phyloP scores from a whole-genome alignment of 129 eudicot species.

The Helianthus tuberosus region DNA sequence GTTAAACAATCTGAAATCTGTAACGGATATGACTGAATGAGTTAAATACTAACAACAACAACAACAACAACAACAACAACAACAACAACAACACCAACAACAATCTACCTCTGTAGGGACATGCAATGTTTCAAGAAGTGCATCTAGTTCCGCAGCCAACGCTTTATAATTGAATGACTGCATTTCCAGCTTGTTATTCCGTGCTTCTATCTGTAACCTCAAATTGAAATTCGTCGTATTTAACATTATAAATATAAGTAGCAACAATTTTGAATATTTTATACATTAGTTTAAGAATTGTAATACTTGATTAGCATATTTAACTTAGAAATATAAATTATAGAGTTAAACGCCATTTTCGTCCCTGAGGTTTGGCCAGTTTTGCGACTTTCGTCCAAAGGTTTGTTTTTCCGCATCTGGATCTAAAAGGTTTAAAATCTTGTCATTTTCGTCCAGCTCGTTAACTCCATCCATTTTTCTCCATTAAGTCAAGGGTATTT shows the following conservation, averaged over 20 bases:
- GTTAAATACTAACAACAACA: not conserved
- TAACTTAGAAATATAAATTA: not conserved
- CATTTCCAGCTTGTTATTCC: constrained; percentile 92
- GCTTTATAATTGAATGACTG: constrained; percentile 79
- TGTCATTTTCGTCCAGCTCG: too few species aligned
- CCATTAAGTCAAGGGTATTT: too few species aligned
- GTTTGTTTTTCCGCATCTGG: too few species aligned
- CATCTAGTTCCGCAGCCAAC: constrained; percentile 77
- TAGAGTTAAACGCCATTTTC: too few species aligned
- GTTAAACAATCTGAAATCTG: constrained; percentile 74
- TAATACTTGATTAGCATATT: constrained; percentile 3
- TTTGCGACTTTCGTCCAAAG: too few species aligned
- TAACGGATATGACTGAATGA: constrained; percentile 10
- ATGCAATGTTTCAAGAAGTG: constrained; percentile 76
- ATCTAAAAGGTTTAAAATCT: too few species aligned
- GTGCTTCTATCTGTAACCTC: constrained; percentile 70
- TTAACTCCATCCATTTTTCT: too few species aligned
- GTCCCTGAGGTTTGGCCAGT: too few species aligned
- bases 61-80: too few species aligned
- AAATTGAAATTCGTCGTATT: constrained; percentile 16
- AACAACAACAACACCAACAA: not conserved
- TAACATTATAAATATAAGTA: not conserved
- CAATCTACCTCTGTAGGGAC: constrained; percentile 75
- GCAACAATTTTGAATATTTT: constrained; percentile 10
- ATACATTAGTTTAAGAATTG: not conserved